These are phyloP conservation scores for Geranium rotundifolium DNA, from an alignment of 345 rosid genomes.

Conservation along the genomic window DNA sequence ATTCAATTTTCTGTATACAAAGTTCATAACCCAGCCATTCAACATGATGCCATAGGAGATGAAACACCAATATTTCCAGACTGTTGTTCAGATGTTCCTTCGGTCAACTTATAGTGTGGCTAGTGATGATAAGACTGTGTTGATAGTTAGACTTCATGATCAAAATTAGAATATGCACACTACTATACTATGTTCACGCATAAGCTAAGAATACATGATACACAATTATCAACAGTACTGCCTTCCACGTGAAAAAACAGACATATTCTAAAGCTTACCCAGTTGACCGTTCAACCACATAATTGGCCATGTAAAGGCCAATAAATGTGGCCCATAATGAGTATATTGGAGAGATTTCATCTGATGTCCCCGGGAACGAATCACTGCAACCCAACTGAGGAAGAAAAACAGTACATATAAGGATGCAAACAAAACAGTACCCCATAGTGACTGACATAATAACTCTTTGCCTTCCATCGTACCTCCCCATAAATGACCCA, in stretches of 20 bases:
- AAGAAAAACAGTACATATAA: slow-evolving; percentile 3
- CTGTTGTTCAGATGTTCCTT: too few relatives aligned
- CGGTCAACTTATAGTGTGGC: too few relatives aligned
- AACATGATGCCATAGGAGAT: neutral
- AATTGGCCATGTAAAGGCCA: slow-evolving; percentile 96
- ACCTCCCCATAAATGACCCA: slow-evolving; percentile 99
- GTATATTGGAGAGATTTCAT: slow-evolving; percentile 95
- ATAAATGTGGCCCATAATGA: slow-evolving; percentile 98
- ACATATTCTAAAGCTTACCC: slow-evolving; percentile 44
- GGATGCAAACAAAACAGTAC: slow-evolving; percentile 1
- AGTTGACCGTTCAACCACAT: slow-evolving; percentile 95
- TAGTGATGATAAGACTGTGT: too few relatives aligned
- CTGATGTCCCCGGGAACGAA: slow-evolving; percentile 35
- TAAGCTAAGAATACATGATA: too few relatives aligned
- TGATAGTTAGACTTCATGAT: too few relatives aligned
- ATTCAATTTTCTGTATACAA: neutral
- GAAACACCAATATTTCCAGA: neutral
- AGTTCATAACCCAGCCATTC: neutral
- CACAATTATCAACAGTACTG: neutral
- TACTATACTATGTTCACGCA: too few relatives aligned
- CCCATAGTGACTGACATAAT: neutral
- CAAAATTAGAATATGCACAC: too few relatives aligned
- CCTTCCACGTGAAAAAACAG: neutral
- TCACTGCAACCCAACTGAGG: slow-evolving; percentile 43
- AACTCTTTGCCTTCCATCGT: slow-evolving; percentile 5